Conservation (phyloP, 2,329 filamentous ascomycete species). For the Cladosporium sp. region DNA sequence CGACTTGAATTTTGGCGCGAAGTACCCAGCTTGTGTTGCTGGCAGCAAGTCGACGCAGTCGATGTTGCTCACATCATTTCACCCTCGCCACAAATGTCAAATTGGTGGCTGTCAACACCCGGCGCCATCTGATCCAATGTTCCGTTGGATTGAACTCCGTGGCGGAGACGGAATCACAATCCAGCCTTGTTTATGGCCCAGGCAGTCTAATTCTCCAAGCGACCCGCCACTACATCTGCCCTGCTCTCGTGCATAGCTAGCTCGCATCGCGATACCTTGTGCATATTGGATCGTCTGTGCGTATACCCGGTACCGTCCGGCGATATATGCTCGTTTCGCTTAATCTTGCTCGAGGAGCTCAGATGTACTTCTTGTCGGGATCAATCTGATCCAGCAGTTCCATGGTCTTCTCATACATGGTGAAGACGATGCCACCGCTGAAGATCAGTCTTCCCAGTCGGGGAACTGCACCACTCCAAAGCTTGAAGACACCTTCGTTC, state of each 20-base stretch:
- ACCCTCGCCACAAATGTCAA: background rate
- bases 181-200: background rate
- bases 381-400: constrained; percentile 78
- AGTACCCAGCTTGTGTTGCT: background rate
- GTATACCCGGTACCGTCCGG: background rate
- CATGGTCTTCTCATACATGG: constrained; percentile 96
- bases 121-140: background rate
- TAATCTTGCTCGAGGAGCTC: constrained; percentile 16
- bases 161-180: background rate
- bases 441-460: constrained; percentile 80
- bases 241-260: background rate
- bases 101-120: background rate
- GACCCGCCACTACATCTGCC: background rate
- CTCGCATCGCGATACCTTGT: background rate
- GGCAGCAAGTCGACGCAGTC: background rate
- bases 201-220: background rate
- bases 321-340: background rate
- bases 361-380: constrained; percentile 78
- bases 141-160: background rate
- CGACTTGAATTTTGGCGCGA: background rate
- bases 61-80: background rate
- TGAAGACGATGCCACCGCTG: constrained; percentile 96
- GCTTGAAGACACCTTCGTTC: constrained; percentile 83
- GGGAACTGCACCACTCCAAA: constrained; percentile 92
- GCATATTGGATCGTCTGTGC: background rate